Evolutionary conservation across 192 early-diverging fungal genomes (phyloP), one percentile per base, ranked within the genome.

Genomic region (Backusella psychrophila): DNA sequence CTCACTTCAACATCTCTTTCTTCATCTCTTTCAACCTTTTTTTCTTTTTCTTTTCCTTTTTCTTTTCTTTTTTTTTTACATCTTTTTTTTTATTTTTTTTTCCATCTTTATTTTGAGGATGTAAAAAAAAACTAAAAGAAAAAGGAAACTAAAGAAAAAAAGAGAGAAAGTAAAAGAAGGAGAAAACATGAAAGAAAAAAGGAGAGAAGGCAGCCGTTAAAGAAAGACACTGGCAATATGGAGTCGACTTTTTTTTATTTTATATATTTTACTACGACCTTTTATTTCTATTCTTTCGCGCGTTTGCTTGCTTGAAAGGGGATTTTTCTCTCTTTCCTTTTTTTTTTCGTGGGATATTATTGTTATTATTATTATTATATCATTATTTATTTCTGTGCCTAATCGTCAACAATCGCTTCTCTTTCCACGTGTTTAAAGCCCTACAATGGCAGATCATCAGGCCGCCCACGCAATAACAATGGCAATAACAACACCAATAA

Each of bases 351-450:
- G 31, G 21, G 31, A 36, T 39, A 34, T 23, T 21, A 31, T 44
- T 46, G 29, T 44, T 71, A 2, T 69, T 69, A 35, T 46, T 71
- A 17, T 71, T 71, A 42, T 38, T 39, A 29, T 23, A 26, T 26
- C 21, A 69, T 70, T 39, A 70, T 39, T 49, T 70, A 70, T 71
- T 44, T 68, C 70, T 63, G 56, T 63, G n/a, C 56, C 56, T 71
- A 71, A 49, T 71, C 39, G 39, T 71, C 44, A 71, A 71, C 70
- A 23, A 42, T 69, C 68, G 68, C 34, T 39, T 38, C 68, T 69
- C 38, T 69, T 69, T 69, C 35, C 38, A 14, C 38, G 71, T 46
- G 71, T 72, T 72, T 52, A 72, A 72, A 53, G 49, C 49, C 71
- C 41, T 49, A 53, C 46, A 53, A 72, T 53, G 49, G 49, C 71